Conservation (phyloP, 306 rosid species). For the Sindora glabra region DNA sequence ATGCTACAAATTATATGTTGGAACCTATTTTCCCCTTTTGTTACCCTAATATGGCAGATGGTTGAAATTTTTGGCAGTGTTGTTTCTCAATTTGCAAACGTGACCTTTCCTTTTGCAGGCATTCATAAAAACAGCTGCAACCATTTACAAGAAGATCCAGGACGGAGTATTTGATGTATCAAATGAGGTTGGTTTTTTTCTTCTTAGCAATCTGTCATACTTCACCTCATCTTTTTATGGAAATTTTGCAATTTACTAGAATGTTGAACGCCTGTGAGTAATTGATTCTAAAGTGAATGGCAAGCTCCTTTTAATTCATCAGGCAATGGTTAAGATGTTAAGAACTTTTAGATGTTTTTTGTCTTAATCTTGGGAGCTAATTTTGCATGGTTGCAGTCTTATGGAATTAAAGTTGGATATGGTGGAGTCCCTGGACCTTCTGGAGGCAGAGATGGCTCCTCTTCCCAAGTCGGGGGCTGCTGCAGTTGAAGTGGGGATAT, state of each 20-base stretch:
- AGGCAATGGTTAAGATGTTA: slow-evolving; percentile 10
- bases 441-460: slow-evolving; percentile 88
- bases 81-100: neutral
- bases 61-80: slow-evolving; percentile 8
- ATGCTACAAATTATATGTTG: neutral
- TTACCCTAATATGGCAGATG: neutral
- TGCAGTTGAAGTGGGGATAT: slow-evolving; percentile 58
- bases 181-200: slow-evolving; percentile 65
- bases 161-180: slow-evolving; percentile 98
- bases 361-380: too few species aligned
- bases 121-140: slow-evolving; percentile 91
- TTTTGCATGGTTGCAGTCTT: slow-evolving; percentile 56
- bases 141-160: slow-evolving; percentile 87
- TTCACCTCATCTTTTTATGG: neutral
- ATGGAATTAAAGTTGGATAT: slow-evolving; percentile 96
- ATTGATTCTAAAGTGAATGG: neutral
- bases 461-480: slow-evolving; percentile 76
- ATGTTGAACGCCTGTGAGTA: neutral
- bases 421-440: slow-evolving; percentile 98
- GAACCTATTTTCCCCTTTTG: neutral
- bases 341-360: slow-evolving; percentile 30
- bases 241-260: slow-evolving; percentile 7
- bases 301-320: neutral
- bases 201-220: neutral
- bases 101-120: slow-evolving; percentile 41